Evolutionary conservation across 2,329 filamentous ascomycete species (phyloP).

Genomic region (Thielaviopsis punctulata): DNA sequence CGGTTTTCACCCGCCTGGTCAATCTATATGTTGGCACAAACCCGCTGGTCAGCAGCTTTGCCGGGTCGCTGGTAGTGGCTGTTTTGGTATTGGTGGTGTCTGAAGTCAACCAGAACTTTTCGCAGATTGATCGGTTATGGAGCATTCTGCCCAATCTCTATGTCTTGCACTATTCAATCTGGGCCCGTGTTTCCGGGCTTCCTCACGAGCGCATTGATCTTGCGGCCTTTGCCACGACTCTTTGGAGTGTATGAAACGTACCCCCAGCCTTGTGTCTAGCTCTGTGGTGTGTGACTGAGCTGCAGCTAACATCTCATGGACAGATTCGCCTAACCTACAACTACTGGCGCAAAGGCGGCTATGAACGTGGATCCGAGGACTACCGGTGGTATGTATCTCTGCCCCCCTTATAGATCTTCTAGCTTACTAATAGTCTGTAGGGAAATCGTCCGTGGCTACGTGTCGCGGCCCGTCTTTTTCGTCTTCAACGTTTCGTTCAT

Average conservation of each 20-base stretch:
- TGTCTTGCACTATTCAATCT: constrained; percentile 67
- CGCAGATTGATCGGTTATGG: constrained; percentile 91
- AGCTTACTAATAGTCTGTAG: constrained; percentile 21
- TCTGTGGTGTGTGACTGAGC: not conserved
- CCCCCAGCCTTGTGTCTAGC: not conserved
- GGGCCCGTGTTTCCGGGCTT: constrained; percentile 59
- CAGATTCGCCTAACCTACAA: constrained; percentile 78
- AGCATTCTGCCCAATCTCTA: constrained; percentile 77
- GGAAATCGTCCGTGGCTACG: constrained; percentile 51
- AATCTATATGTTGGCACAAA: constrained; percentile 72
- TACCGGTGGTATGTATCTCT: constrained; percentile 53
- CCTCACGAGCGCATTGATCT: constrained; percentile 55
- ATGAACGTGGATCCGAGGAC: constrained; percentile 76
- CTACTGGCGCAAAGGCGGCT: constrained; percentile 91
- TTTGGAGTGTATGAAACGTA: constrained; percentile 59
- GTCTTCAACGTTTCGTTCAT: constrained; percentile 85
- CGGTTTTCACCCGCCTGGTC: constrained; percentile 33
- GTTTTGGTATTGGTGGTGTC: constrained; percentile 57
- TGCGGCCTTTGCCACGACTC: constrained; percentile 46
- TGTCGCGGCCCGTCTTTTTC: constrained; percentile 53
- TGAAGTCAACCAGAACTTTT: constrained; percentile 84
- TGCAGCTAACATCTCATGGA: constrained; percentile 4
- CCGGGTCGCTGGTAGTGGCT: constrained; percentile 53
- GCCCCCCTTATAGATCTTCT: not conserved
- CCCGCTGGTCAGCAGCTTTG: constrained; percentile 60